phyloP scores from a whole-genome alignment of 768 basidiomycete species.

The Megacollybia marginata region DNA sequence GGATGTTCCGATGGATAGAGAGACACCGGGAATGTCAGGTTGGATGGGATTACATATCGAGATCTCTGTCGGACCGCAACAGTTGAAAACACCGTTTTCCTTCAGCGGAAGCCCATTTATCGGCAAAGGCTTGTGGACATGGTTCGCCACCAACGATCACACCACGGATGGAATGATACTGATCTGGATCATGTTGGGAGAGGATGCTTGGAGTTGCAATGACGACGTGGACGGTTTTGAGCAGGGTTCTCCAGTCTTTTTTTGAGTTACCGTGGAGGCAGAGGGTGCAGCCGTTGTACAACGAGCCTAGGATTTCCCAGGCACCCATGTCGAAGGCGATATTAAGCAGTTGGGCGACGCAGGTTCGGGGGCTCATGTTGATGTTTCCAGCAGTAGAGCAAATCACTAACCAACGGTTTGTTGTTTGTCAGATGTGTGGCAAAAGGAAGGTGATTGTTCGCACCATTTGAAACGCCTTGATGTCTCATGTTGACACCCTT shows the following conservation, averaged over 20 bases:
- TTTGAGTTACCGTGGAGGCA: constrained; percentile 44
- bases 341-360: constrained; percentile 55
- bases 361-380: constrained; percentile 44
- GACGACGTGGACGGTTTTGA: constrained; percentile 44
- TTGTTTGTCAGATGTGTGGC: background rate
- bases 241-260: constrained; percentile 39
- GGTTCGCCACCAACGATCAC: constrained; percentile 54
- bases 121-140: constrained; percentile 39
- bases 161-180: constrained; percentile 47
- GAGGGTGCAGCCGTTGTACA: constrained; percentile 46
- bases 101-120: background rate
- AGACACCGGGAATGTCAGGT: constrained; percentile 24
- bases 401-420: constrained; percentile 31
- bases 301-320: constrained; percentile 50
- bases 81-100: constrained; percentile 19
- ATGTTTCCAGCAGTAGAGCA: constrained; percentile 45
- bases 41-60: constrained; percentile 41
- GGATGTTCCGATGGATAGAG: constrained; percentile 33
- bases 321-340: constrained; percentile 64
- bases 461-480: constrained; percentile 25
- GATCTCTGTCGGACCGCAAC: constrained; percentile 38
- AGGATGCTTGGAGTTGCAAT: constrained; percentile 50
- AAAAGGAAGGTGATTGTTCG: constrained; percentile 15
- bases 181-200: constrained; percentile 36
- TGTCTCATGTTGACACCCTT: constrained; percentile 42